Evolutionary conservation across 352 stramenopile species (phyloP), one percentile per base, ranked within the genome.

Genomic region (Globisporangium paroecandrum): DNA sequence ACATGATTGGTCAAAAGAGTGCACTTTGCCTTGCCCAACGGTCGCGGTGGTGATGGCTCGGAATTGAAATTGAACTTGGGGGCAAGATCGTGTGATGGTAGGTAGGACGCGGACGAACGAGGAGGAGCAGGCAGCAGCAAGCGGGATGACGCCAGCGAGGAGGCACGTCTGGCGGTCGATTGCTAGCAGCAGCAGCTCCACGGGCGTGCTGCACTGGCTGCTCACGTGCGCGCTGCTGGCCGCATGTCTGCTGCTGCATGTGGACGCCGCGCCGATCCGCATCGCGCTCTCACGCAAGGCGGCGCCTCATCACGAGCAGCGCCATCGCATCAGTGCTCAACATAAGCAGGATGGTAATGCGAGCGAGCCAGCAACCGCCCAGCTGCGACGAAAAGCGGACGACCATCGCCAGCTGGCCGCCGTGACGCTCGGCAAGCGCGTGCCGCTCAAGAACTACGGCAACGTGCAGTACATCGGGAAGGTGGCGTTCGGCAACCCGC

Each of bases 381-480:
- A 27, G 34, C 49, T 25, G 25, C 24, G 22, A 22, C n/a, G 18
- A 51, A 20, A 15, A 20, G 18, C 43, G 43, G 43, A 1, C 18
- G 43, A 24, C 41, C 7, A 55, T 15, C 68, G 64, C 12, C 27
- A 62, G 57, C 24, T 72, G 25, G 15, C 20, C 15, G 43, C 43
- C 8, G 59, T 90, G n/a, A 69, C 76, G 9, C 53, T n/a, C 7
- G 63, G 64, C 53, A 83, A 87, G 61, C 79, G 77, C 61, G 77
- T 89, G 49, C 43, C 67, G 64, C 70, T 93, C 59, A 81, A 89
- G 63, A 94, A 94, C 74, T 94, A 90, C 66, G 86, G 86, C 74
- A 94, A 91, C 58, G 86, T 94, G 29, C 86, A 94, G 73, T 94
- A 94, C 66, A 85, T 93, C 8, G 86, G 86, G 18, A 70, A 76